Percentiles rank a stretch among this genome's conserved stretches.
Conservation (phyloP, 176 grass and related monocot species). For the Hordeum vulgare region MorexV3_pseudomolecules_assembly NC_058519.1:75888245-75888744, state of each 20-base stretch:
- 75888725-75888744: not conserved
- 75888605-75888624: not conserved
- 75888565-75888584: slow-evolving; percentile 31
- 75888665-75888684: not conserved
- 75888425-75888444: not conserved
- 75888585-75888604: not conserved
- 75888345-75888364: not conserved
- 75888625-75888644: not conserved
- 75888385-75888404: not conserved
- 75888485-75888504: slow-evolving; percentile 73
- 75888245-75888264: too few species aligned
- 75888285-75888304: not conserved
- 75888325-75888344: not conserved
- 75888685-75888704: not conserved
- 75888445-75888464: not conserved
- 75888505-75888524: slow-evolving; percentile 76
- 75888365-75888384: not conserved
- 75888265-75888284: not conserved
- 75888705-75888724: not conserved
- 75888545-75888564: slow-evolving; percentile 97
- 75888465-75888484: slow-evolving; percentile 40
- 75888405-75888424: not conserved
- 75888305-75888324: not conserved
- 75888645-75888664: not conserved
- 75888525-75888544: slow-evolving; percentile 95